Evolutionary conservation across 805 yeast species (phyloP), one percentile per base, ranked within the genome.

Genomic region (Suhomyces prunicola): DNA sequence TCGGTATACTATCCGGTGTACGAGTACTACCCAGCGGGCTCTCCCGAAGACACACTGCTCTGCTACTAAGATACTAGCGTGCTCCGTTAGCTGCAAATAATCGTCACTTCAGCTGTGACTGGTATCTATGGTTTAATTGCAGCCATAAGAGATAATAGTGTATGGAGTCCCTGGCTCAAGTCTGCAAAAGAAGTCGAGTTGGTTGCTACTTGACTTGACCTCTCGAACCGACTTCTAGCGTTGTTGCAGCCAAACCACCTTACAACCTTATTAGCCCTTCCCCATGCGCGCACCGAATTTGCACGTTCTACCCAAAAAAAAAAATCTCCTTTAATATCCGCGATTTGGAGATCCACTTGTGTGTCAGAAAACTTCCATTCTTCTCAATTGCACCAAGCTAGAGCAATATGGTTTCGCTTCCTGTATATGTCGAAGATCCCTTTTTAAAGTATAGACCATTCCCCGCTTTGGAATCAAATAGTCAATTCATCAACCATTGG

Each of bases 401-500:
- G 26, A 19, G 23, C 13, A 47, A 24, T 49, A 57, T 50, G 46
- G 40, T 48, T 27, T 39, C 52, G 46, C 45, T 66, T 22, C 76
- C 76, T 6, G 64, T 63, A 8, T 59, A 57, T 49, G 53, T 56
- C 17, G 60, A 69, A 3, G 86, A 82, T 64, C 77, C 79, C 9
- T 71, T 82, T 47, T 64, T 75, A 44, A 56, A 68, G 57, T 71
- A 67, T 53, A 64, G 77, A 33, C 85, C 85, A 15, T 79, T 76
- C 53, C 82, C 84, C 0, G 71, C 60, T 8, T 55, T 65, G 0
- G 54, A 41, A 44, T 23, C 45, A 8, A 58, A 65, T n/a, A 74
- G 69, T 55, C 63, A 73, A 54, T 74, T 78, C 46, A 57, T 69
- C 24, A 74, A 74, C n/a, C 93, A 88, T 65, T 77, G 84, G 77